Evolutionary conservation across 257 asterid genomes (phyloP), one percentile per base, ranked within the genome.

Genomic region (Cinchona pubescens): DNA sequence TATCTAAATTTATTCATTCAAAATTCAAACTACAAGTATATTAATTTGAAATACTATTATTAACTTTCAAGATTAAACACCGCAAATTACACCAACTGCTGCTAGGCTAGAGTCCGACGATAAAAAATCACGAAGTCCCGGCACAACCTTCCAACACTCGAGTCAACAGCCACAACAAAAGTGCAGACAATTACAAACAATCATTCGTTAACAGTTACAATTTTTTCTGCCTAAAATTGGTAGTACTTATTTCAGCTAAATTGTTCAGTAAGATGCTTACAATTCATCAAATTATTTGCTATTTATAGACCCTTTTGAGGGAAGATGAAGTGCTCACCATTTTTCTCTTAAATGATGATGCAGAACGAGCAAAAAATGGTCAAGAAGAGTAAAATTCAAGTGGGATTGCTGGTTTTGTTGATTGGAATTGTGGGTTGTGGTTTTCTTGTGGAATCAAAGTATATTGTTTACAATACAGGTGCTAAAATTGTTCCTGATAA

Each of bases 391-490:
- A 55, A 56, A 53, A 25, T 43, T 34, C 67, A 56, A 53, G 72
- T 64, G 23, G 30, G 49, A 53, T 32, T 70, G 51, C 2, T 66
- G 66, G 34, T 65, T 37, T 21, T 67, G 73, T 30, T 67, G 79
- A 48, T 75, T 66, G 73, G 10, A 29, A 19, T 55, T 21, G 73
- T 35, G 72, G 72, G 56, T 0, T 72, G 43, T n/a, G 74, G 67
- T 63, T 56, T 83, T 74, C 72, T 73, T 71, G 80, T 75, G 72
- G 96, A 92, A 75, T 83, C 93, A 14, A 86, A 86, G 85, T 92
- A 84, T 69, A 88, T 85, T 86, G 92, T 87, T 70, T 95, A 95
- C 82, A 86, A 95, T 85, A 95, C 99, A 58, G 84, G 90, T 34
- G 83, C 81, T 4, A 88, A 86, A 27, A 78, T 85, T 81, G 97